A percentile compares a stretch with the other conserved stretches of the same genome.
Conservation (phyloP, 208 protist genomes). For the Wallacemonas sp. region DNA sequence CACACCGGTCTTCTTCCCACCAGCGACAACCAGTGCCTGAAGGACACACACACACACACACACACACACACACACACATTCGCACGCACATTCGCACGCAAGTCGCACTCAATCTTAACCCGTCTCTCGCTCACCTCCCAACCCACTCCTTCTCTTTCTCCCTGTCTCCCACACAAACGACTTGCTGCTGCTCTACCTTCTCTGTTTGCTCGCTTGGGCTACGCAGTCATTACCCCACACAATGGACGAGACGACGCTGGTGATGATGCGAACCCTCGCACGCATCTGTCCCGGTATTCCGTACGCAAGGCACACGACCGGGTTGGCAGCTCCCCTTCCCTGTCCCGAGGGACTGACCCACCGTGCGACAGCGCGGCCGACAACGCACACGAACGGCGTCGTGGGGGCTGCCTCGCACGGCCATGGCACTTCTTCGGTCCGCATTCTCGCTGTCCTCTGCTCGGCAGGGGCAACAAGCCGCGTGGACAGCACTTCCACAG, state of each 20-base stretch:
- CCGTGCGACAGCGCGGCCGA: too few species aligned
- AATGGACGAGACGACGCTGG: conserved; percentile 26
- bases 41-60: too few species aligned
- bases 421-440: conserved; percentile 12
- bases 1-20: too few species aligned
- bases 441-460: conserved; percentile 32
- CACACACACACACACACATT: too few species aligned
- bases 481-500: too few species aligned
- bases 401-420: background rate
- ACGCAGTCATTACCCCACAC: background rate
- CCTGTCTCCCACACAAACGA: too few species aligned
- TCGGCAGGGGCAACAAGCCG: background rate
- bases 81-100: background rate
- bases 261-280: conserved; percentile 14
- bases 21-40: too few species aligned
- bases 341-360: background rate
- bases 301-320: conserved; percentile 33
- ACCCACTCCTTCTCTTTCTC: background rate
- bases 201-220: too few species aligned
- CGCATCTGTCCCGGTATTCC: conserved; percentile 35
- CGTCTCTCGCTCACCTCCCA: background rate
- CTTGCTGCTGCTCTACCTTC: too few species aligned
- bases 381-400: background rate
- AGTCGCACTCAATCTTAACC: background rate
- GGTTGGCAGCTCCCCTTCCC: conserved; percentile 21